phyloP scores from a whole-genome alignment of 768 basidiomycete genomes.

The Auricularia sp. region DNA sequence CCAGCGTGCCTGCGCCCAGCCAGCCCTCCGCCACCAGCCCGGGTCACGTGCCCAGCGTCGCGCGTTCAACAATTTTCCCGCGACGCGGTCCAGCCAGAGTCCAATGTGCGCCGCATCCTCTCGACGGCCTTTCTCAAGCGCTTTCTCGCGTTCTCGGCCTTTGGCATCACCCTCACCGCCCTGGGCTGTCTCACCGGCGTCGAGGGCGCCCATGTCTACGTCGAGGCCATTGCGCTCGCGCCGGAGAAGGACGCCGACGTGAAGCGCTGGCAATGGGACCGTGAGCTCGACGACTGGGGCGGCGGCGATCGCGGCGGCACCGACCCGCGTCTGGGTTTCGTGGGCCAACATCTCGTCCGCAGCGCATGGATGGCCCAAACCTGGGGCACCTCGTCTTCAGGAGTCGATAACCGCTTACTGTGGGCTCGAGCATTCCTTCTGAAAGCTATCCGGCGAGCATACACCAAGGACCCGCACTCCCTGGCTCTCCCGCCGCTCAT shows the following conservation, averaged over 20 bases:
- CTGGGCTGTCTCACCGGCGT: slow-evolving; percentile 25
- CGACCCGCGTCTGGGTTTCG: slow-evolving; percentile 56
- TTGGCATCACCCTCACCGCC: not conserved
- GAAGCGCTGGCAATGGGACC: slow-evolving; percentile 57
- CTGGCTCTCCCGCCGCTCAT: slow-evolving; percentile 47
- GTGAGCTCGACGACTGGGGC: slow-evolving; percentile 52
- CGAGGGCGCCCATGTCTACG: slow-evolving; percentile 51
- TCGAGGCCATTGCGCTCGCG: slow-evolving; percentile 41
- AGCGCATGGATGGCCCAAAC: slow-evolving; percentile 63
- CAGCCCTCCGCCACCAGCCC: not conserved
- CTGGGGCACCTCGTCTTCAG: slow-evolving; percentile 43
- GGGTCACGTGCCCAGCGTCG: not conserved
- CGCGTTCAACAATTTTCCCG: not conserved
- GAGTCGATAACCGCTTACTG: slow-evolving; percentile 46
- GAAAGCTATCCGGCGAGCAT: slow-evolving; percentile 27
- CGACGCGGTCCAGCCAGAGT: not conserved
- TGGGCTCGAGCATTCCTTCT: slow-evolving; percentile 44
- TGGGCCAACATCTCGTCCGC: slow-evolving; percentile 50
- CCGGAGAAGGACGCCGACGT: slow-evolving; percentile 42
- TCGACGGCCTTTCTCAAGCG: not conserved
- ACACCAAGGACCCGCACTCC: slow-evolving; percentile 32
- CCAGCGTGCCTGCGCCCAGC: not conserved
- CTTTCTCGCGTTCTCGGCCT: not conserved
- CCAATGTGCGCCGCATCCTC: not conserved
- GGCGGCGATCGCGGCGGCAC: slow-evolving; percentile 51